Base-by-base conservation (phyloP, 805 yeast species). In the Kuraishia hungarica region DNA sequence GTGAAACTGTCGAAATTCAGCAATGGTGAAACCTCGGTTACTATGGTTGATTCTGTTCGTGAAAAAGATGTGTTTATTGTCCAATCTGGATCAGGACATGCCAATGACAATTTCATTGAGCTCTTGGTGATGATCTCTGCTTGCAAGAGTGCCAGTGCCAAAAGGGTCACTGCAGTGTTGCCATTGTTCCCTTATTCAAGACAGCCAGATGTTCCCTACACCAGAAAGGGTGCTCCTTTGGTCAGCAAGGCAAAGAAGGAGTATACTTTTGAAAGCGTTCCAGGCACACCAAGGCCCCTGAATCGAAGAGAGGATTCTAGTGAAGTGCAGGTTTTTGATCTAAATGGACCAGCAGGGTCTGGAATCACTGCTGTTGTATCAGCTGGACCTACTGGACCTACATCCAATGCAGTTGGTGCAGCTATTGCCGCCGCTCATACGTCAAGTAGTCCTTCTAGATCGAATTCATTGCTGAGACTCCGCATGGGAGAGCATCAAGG, bases 181-280 rank as follows among this genome's bases (percentile, higher is more conserved):
- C 99, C 99, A 2, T 77, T 91, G 58, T 94, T 94, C 70, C 97
- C 98, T 26, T 94, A 94, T 67, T 88, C 96, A 2, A 80, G 99
- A 65, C 99, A 94, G 70, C 96, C 97, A 2, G 98, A 93, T 69
- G 83, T 89, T 43, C 96, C 97, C 35, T 87, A 87, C 64, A 83
- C 88, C 56, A 79, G 80, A 64, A 79, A 81, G 43, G 94, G 96
- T 13, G 89, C 92, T 1, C 96, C 96, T 8, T 72, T 76, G 50
- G 67, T 76, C 17, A 65, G 75, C 2, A 71, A 67, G 51, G 58
- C 55, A 2, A 57, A 55, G 51, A 15, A 35, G n/a, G 66, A 58
- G 56, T 73, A 73, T 57, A 69, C 76, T 10, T 69, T 68, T 57
- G 81, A 77, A 52, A 74, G 79, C 59, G 75, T 71, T 5, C 80